Evolutionary conservation across 1,139 yeast species (phyloP).

Genomic region (Saccharomyces pastorianus): DNA sequence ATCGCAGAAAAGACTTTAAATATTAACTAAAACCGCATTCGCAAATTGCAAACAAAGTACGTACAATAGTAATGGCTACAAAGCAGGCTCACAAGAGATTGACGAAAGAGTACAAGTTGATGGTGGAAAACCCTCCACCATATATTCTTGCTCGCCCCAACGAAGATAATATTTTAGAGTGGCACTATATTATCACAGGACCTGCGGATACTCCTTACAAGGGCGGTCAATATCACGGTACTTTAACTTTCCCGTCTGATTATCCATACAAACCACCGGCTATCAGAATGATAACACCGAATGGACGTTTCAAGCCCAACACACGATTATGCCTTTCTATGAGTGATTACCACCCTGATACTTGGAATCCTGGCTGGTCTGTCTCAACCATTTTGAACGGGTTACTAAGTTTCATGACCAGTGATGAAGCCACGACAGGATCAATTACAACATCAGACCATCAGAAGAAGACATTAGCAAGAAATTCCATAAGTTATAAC

Average conservation of each 20-base stretch:
- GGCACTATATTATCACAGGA: slow-evolving; percentile 49
- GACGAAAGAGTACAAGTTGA: slow-evolving; percentile 69
- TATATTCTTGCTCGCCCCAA: slow-evolving; percentile 76
- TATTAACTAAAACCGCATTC: not conserved
- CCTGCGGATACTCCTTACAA: slow-evolving; percentile 82
- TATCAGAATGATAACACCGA: slow-evolving; percentile 82
- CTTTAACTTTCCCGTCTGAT: slow-evolving; percentile 72
- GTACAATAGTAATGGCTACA: slow-evolving; percentile 40
- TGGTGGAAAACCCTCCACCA: slow-evolving; percentile 73
- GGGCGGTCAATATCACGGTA: slow-evolving; percentile 86
- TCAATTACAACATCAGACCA: slow-evolving; percentile 46
- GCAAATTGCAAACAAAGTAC: not conserved
- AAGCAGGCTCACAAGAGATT: slow-evolving; percentile 43
- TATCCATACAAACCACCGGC: slow-evolving; percentile 93
- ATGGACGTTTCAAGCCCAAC: slow-evolving; percentile 68
- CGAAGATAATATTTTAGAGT: slow-evolving; percentile 63
- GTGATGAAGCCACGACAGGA: slow-evolving; percentile 51
- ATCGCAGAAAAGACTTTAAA: not conserved
- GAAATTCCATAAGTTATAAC: slow-evolving; percentile 60
- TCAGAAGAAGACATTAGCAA: slow-evolving; percentile 40
- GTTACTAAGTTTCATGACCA: slow-evolving; percentile 74
- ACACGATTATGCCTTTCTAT: slow-evolving; percentile 77
- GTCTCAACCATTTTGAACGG: slow-evolving; percentile 83
- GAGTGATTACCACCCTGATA: slow-evolving; percentile 88
- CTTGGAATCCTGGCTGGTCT: slow-evolving; percentile 96